Base-by-base conservation (phyloP, 345 rosid species). In the Camelina hispida region DNA sequence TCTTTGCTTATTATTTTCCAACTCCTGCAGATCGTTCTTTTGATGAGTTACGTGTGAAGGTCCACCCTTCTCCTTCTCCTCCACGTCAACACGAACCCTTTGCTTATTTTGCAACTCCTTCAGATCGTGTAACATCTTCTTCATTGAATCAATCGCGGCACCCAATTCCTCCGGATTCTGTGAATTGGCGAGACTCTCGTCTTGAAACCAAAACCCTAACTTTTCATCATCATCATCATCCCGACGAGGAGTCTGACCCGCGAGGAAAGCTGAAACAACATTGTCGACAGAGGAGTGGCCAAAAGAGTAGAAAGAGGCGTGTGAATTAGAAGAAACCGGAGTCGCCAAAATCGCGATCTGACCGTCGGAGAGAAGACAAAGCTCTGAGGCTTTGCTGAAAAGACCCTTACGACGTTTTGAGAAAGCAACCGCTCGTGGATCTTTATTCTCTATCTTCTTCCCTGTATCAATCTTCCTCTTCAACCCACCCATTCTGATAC, bases 341-440 rank as follows among this genome's bases (percentile, higher is more conserved):
- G 74, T 52, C 0, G 40, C 35, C 34, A 67, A 23, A 8, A 78
- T 23, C 15, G 74, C 78, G 3, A 62, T 57, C n/a, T 72, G 52
- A 0, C 59, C 50, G 2, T 37, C 43, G 17, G 77, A 72, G 15
- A 66, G 64, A 42, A 52, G 57, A 59, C 74, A 78, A n/a, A 78
- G 78, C 44, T 72, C 18, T 0, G 73, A 13, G 4, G 78, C 9
- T 73, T 78, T 78, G 4, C 51, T 65, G 65, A 11, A 78, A 12
- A 78, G 72, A 64, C 81, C 81, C 0, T 8, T 28, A 20, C 62
- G 66, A 0, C 81, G 72, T 62, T 78, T 78, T 4, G 72, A 64
- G 68, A 40, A 71, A 6, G 77, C 11, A 10, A 72, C 77, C 0
- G 43, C 48, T 57, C 46, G 40, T 0, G 68, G 12, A 0, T 15